Conservation (phyloP, 179 eudicot species). For the Camellia oleifera region DNA sequence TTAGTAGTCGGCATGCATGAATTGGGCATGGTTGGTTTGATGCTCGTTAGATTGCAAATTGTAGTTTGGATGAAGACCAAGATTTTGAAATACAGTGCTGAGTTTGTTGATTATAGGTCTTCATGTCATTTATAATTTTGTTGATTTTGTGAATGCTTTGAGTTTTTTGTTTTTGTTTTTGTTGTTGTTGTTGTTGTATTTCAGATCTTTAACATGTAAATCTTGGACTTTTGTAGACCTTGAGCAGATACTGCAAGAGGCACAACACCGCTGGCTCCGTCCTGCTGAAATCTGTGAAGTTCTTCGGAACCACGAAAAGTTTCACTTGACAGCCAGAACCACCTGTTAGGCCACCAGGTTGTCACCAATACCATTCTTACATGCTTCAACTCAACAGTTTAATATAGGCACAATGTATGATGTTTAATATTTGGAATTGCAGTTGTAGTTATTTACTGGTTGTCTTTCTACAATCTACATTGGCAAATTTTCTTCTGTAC, state of each 20-base stretch:
- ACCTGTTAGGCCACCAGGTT: constrained; percentile 61
- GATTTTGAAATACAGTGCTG: background rate
- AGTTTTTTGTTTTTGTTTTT: background rate
- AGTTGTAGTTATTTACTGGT: background rate
- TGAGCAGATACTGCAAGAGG: constrained; percentile 51
- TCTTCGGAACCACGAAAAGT: constrained; percentile 50
- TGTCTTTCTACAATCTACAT: background rate
- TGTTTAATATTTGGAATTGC: background rate
- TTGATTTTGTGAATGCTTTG: background rate
- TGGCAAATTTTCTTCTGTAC: background rate
- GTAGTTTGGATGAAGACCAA: background rate
- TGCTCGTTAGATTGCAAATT: background rate
- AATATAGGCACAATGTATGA: background rate
- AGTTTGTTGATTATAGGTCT: too few relatives aligned
- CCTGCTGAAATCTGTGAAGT: constrained; percentile 83
- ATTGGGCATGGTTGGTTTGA: background rate
- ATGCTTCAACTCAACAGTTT: background rate
- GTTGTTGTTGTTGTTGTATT: background rate
- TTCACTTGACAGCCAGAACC: constrained; percentile 64
- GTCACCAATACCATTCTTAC: background rate
- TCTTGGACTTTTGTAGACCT: constrained; percentile 35
- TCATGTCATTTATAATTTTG: too few relatives aligned
- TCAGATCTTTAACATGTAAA: background rate
- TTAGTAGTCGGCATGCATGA: background rate
- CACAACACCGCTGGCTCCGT: constrained; percentile 77